Base-by-base conservation (phyloP, 2,329 filamentous ascomycete species). In the Penicillium janthinellum region DNA sequence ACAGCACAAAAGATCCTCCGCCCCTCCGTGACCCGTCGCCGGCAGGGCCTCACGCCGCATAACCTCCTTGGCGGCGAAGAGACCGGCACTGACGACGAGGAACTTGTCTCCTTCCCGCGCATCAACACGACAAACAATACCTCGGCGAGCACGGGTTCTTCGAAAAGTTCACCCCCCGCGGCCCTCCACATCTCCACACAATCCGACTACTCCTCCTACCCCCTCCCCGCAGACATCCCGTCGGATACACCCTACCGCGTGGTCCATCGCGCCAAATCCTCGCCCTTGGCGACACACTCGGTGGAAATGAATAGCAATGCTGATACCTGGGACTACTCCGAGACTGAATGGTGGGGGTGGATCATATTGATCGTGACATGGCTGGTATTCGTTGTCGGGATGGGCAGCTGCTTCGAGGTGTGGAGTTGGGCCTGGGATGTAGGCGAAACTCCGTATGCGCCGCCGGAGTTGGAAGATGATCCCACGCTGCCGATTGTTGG, bases 401-500 rank as follows among this genome's bases (percentile, higher is more conserved):
- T 99, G 90, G 95, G 95, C 55, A 96, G 91, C 53, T 97, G 92
- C 75, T 84, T 98, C 48, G 94, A 90, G 22, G 87, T 98, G 22
- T 99, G 95, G 95, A 95, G 89, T 76, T 99, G 95, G 95, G 95
- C 95, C 2, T 99, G 95, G 95, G 94, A 98, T 79, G 94, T 98
- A 1, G 94, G 94, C 48, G 92, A 94, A 75, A 97, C 92, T 37
- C 94, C 94, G 0, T 96, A 96, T 77, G 94, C 94, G 56, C 94
- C 94, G 53, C 94, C 94, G 3, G 94, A 98, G 78, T 82, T 98
- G 45, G 93, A 97, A 75, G 92, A 98, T 76, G 95, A 99, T 77
- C 89, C 90, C 6, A 98, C 94, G 2, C 78, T 99, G 69, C 95
- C 95, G 2, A 96, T 99, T 70, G 91, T 96, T 11, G 95, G 96